These are phyloP conservation scores for Zymoseptoria ardabiliae DNA, from an alignment of 2,329 filamentous ascomycete species.

Conservation along the genomic window DNA sequence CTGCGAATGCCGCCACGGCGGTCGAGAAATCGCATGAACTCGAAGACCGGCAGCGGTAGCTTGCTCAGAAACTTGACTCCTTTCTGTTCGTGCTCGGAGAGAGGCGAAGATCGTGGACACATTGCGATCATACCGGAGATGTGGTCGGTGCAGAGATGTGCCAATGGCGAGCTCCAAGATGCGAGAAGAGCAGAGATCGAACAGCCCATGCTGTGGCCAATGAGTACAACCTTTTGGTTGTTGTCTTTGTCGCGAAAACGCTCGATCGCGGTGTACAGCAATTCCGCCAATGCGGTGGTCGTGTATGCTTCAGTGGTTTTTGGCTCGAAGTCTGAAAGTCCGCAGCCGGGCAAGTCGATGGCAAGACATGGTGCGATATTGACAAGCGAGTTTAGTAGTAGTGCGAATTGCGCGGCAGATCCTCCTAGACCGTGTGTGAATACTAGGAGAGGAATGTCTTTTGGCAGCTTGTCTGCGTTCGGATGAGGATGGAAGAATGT, in stretches of 20 bases:
- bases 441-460: slow-evolving; percentile 71
- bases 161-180: slow-evolving; percentile 48
- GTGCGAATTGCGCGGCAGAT: slow-evolving; percentile 78
- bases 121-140: slow-evolving; percentile 73
- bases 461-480: slow-evolving; percentile 73
- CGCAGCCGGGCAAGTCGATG: slow-evolving; percentile 86
- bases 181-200: slow-evolving; percentile 68
- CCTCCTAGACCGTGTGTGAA: slow-evolving; percentile 94
- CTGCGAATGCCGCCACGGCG: slow-evolving; percentile 70
- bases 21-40: slow-evolving; percentile 72
- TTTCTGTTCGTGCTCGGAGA: slow-evolving; percentile 30
- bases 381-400: slow-evolving; percentile 70
- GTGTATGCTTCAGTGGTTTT: slow-evolving; percentile 71
- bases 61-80: slow-evolving; percentile 53
- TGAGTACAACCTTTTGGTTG: slow-evolving; percentile 64
- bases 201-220: slow-evolving; percentile 88
- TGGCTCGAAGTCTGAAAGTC: slow-evolving; percentile 67
- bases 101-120: slow-evolving; percentile 64
- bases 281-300: slow-evolving; percentile 63
- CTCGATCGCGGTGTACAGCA: slow-evolving; percentile 69
- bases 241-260: slow-evolving; percentile 59
- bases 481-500: slow-evolving; percentile 78
- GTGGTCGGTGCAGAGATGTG: slow-evolving; percentile 45
- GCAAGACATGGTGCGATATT: slow-evolving; percentile 79
- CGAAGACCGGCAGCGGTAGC: slow-evolving; percentile 65